Conservation (phyloP, 108 stramenopile genomes). For the Discostella stelligeroides region DNA sequence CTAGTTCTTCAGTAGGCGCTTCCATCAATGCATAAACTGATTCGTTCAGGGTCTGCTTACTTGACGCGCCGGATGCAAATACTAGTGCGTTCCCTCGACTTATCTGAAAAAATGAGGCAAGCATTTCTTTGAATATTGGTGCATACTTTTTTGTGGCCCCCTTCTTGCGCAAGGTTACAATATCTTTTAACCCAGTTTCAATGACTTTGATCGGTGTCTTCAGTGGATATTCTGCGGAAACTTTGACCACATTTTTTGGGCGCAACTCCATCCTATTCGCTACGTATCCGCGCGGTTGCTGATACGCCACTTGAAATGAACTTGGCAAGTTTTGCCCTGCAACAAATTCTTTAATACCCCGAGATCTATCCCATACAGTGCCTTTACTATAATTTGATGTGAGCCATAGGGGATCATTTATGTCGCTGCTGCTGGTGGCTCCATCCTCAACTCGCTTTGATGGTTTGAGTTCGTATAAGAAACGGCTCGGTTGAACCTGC, state of each 20-base stretch:
- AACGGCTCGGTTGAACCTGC: conserved; percentile 58
- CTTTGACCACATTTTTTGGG: background rate
- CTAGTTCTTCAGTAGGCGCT: conserved; percentile 2
- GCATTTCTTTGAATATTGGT: conserved; percentile 25
- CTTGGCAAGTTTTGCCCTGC: conserved; percentile 51
- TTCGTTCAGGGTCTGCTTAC: conserved; percentile 10
- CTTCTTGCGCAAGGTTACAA: conserved; percentile 3
- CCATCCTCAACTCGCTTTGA: conserved; percentile 38
- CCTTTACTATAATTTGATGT: conserved; percentile 16
- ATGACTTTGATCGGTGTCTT: conserved; percentile 14
- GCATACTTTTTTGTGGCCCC: conserved; percentile 26
- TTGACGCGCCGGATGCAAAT: conserved; percentile 8
- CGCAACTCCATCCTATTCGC: conserved; percentile 17
- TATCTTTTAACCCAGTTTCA: conserved; percentile 13
- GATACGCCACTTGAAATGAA: conserved; percentile 44
- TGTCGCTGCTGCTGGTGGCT: conserved; percentile 17
- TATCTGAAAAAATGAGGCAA: conserved; percentile 27
- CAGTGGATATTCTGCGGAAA: background rate
- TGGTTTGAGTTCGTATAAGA: conserved; percentile 57
- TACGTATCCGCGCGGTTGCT: conserved; percentile 29
- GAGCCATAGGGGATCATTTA: conserved; percentile 5
- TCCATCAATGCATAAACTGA: conserved; percentile 17
- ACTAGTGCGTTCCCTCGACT: conserved; percentile 32
- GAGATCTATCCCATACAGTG: conserved; percentile 49
- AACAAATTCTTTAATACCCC: conserved; percentile 49